Conservation (phyloP, 129 eudicot genomes). For the Arctium lappa region DNA sequence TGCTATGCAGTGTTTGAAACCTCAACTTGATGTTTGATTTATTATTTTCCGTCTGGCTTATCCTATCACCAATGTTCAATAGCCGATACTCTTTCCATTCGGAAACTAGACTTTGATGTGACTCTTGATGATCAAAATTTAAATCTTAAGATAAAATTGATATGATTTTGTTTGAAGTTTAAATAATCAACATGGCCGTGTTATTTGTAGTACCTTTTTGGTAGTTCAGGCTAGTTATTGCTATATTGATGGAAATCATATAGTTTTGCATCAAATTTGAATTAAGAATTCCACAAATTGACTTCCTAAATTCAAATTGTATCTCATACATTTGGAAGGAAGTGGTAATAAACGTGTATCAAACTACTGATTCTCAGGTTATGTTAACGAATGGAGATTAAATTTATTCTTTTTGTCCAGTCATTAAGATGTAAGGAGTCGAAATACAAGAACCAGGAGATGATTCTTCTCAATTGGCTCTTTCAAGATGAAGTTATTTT, state of each 20-base stretch:
- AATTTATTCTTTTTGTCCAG: constrained; percentile 30
- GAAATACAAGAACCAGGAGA: constrained; percentile 54
- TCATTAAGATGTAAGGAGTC: constrained; percentile 51
- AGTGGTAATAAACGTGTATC: background rate
- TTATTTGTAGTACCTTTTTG: background rate
- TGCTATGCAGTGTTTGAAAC: background rate
- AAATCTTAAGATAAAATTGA: background rate
- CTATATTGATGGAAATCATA: background rate
- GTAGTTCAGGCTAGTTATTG: background rate
- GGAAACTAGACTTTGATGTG: background rate
- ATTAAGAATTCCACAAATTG: background rate
- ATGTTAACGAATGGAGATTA: background rate
- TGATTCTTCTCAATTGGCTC: constrained; percentile 83
- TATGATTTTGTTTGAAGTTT: background rate
- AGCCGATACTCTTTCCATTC: background rate
- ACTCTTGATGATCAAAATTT: background rate
- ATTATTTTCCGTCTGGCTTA: background rate
- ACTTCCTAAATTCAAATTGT: background rate
- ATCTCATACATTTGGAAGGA: background rate
- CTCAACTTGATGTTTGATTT: background rate
- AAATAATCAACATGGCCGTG: background rate
- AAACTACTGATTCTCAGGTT: background rate
- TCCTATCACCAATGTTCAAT: too few relatives aligned
- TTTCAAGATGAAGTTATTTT: constrained; percentile 70
- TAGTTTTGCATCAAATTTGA: background rate